These are phyloP conservation scores for Vaucheria bursata DNA, from an alignment of 352 stramenopile species.

Conservation along the genomic window DNA sequence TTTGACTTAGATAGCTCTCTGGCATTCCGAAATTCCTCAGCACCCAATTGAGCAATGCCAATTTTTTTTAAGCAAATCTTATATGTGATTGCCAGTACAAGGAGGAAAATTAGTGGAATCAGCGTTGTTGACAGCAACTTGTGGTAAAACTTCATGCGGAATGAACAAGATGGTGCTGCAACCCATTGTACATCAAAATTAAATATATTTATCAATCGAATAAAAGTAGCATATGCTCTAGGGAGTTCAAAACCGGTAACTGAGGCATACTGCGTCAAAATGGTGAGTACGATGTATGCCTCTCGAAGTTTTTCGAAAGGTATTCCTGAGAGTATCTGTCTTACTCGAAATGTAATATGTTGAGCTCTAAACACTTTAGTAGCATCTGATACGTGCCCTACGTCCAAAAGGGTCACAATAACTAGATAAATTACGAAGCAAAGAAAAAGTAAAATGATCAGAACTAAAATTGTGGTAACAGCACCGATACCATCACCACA, in stretches of 20 bases:
- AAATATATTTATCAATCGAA: constrained; percentile 10
- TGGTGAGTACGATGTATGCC: constrained; percentile 30
- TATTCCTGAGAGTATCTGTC: background rate
- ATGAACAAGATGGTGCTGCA: constrained; percentile 14
- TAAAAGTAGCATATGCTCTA: constrained; percentile 11
- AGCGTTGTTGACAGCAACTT: constrained; percentile 19
- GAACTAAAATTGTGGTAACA: background rate
- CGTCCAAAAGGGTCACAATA: constrained; percentile 9
- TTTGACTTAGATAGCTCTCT: background rate
- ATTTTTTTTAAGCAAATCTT: background rate
- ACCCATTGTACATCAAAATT: constrained; percentile 32
- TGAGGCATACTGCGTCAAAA: constrained; percentile 34
- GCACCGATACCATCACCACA: constrained; percentile 13
- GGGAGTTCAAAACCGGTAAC: constrained; percentile 19
- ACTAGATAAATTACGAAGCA: background rate
- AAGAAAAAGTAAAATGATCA: background rate
- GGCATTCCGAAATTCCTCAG: background rate
- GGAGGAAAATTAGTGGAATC: background rate
- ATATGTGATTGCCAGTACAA: background rate
- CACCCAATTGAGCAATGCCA: background rate
- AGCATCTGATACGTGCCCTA: background rate
- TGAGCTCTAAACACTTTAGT: background rate
- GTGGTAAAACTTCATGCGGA: constrained; percentile 28
- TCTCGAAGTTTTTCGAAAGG: background rate
- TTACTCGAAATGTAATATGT: background rate